Base-by-base conservation (phyloP, 2,329 filamentous ascomycete species). In the Sphaerulina vaccinii region DNA sequence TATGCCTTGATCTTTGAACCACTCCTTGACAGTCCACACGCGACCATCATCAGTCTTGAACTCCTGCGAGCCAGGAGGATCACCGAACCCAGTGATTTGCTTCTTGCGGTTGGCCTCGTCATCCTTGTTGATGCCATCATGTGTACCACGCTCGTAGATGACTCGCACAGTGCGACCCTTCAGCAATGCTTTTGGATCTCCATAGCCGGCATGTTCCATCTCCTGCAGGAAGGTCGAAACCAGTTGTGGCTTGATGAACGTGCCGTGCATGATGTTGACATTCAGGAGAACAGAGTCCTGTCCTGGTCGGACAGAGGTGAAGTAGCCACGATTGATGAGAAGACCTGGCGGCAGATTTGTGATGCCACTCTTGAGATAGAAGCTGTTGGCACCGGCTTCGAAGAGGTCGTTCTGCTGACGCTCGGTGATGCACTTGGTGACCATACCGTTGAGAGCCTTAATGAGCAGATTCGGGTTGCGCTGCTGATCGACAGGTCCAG, bases 251-350 rank as follows among this genome's bases (percentile, higher is more conserved):
- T 11, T 9, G 7, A 36, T 18, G 16, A 51, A 51, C 9, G 48
- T 44, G 29, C 48, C 33, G 32, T 24, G 5, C 38, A 44, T 51
- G 21, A 38, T 33, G 5, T 40, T 38, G 23, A 51, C 29, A n/a
- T 51, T 51, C 8, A 43, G 33, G 1, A 51, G 18, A 1, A 43
- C n/a, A 5, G 6, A n/a, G 0, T 38, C 3, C 13, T 35, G n/a
- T 7, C 48, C 48, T 0, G 48, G 48, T 7, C 48, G 40, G 6
- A 51, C 29, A 6, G 48, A 51, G 4, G 24, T 51, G 32, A 44
- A 51, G 48, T 51, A 51, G 24, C 48, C 48, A n/a, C 47, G 47
- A 27, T 51, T 23, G 32, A 37, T 44, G 15, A 43, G 38, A 1
- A 38, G 11, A 13, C 36, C 32, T 5, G 19, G 15, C 16, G 2